These are phyloP conservation scores for Allomyces arbusculus DNA, from an alignment of 192 early-diverging fungal genomes.

Conservation along the genomic window DNA sequence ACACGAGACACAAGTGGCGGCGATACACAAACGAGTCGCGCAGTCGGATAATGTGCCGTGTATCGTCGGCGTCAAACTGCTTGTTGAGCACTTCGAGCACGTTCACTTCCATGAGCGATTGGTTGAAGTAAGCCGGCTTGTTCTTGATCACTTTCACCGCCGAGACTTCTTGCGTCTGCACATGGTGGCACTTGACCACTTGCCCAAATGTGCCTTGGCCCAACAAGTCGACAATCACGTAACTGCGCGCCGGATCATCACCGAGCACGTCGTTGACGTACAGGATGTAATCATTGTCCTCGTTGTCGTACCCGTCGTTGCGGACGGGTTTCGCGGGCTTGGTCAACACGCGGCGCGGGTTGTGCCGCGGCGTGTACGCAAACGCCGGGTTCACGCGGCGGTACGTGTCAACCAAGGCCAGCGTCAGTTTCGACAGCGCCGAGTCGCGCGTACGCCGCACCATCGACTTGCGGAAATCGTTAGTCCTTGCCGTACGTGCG, in stretches of 20 bases:
- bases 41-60: conserved; percentile 73
- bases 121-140: conserved; percentile 90
- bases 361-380: conserved; percentile 50
- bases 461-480: too few relatives aligned
- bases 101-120: conserved; percentile 89
- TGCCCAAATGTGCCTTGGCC: conserved; percentile 98
- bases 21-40: conserved; percentile 82
- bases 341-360: conserved; percentile 86
- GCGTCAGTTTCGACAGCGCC: conserved; percentile 25
- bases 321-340: conserved; percentile 74
- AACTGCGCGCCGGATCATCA: conserved; percentile 53
- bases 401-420: conserved; percentile 48
- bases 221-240: conserved; percentile 76
- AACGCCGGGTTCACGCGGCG: conserved; percentile 58
- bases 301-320: conserved; percentile 89
- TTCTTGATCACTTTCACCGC: conserved; percentile 98
- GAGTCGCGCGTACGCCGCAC: too few relatives aligned
- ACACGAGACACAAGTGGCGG: conserved; percentile 82
- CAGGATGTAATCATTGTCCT: conserved; percentile 88
- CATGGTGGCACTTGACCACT: conserved; percentile 85
- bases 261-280: conserved; percentile 92
- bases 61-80: conserved; percentile 63
- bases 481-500: too few relatives aligned
- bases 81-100: conserved; percentile 82
- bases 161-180: conserved; percentile 72